These are phyloP conservation scores for Alternaria solani DNA, from an alignment of 2,329 filamentous ascomycete species.

Conservation along the genomic window DNA sequence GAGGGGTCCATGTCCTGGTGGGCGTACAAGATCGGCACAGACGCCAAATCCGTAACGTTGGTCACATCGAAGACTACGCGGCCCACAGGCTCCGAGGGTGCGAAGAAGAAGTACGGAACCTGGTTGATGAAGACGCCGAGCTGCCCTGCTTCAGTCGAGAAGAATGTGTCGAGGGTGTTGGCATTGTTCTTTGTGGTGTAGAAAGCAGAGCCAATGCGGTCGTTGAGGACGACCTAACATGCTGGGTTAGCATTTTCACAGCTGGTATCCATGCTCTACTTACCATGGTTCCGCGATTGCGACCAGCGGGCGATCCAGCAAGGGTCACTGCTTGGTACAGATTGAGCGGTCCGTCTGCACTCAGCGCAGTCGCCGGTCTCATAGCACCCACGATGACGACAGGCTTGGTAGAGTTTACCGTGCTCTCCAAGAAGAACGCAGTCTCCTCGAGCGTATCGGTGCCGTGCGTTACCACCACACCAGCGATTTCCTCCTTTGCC, in stretches of 20 bases:
- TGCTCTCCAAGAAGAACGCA: conserved; percentile 69
- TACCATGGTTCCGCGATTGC: conserved; percentile 62
- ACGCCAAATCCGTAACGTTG: conserved; percentile 59
- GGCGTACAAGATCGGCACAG: conserved; percentile 65
- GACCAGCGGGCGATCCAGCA: conserved; percentile 57
- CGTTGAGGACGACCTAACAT: conserved; percentile 63
- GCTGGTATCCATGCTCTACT: background rate
- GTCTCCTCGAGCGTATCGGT: conserved; percentile 72
- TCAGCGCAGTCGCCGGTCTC: conserved; percentile 68
- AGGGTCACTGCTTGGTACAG: conserved; percentile 67
- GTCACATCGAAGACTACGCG: conserved; percentile 54
- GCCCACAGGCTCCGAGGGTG: conserved; percentile 55
- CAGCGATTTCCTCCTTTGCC: conserved; percentile 51
- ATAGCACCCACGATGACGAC: conserved; percentile 69
- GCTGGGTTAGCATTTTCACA: background rate
- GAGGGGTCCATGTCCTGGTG: conserved; percentile 62
- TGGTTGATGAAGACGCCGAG: conserved; percentile 67
- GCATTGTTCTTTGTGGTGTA: conserved; percentile 69
- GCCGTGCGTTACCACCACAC: conserved; percentile 69
- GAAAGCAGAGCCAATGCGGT: conserved; percentile 66
- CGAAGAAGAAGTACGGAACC: conserved; percentile 68
- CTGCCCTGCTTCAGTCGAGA: conserved; percentile 61
- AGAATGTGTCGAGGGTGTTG: conserved; percentile 70
- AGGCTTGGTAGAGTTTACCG: conserved; percentile 65
- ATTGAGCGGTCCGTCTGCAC: conserved; percentile 70